Percentiles rank a stretch among this genome's conserved stretches.
Conservation (phyloP, 2,329 filamentous ascomycete genomes). For the Verticillium longisporum region DNA sequence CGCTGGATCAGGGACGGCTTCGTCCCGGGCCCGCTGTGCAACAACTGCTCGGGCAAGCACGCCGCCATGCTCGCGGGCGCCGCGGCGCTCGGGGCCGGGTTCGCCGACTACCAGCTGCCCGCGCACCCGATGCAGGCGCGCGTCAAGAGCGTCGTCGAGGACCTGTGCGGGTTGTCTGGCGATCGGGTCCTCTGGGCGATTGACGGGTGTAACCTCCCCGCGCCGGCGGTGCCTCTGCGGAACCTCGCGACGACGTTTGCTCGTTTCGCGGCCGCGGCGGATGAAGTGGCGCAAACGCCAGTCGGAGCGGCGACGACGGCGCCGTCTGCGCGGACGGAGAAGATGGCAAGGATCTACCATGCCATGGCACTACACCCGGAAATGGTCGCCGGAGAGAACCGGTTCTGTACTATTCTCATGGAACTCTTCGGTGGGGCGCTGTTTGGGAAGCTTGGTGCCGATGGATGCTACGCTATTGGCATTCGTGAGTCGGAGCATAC, state of each 20-base stretch:
- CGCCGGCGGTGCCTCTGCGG: slow-evolving; percentile 32
- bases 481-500: slow-evolving; percentile 30
- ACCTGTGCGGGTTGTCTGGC: slow-evolving; percentile 20
- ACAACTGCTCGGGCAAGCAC: slow-evolving; percentile 43
- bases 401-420: slow-evolving; percentile 42
- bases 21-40: slow-evolving; percentile 28
- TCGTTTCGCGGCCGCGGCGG: slow-evolving; percentile 25
- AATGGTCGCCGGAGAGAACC: slow-evolving; percentile 33
- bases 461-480: slow-evolving; percentile 39
- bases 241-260: slow-evolving; percentile 27
- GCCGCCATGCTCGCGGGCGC: slow-evolving; percentile 38
- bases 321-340: slow-evolving; percentile 7
- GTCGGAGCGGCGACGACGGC: neutral
- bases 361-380: slow-evolving; percentile 36
- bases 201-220: slow-evolving; percentile 40
- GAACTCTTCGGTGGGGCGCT: slow-evolving; percentile 24
- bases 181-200: slow-evolving; percentile 30
- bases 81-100: slow-evolving; percentile 22
- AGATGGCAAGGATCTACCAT: slow-evolving; percentile 27
- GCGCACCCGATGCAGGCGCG: slow-evolving; percentile 29
- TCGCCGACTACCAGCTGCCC: slow-evolving; percentile 25
- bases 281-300: slow-evolving; percentile 3
- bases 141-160: slow-evolving; percentile 27
- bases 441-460: slow-evolving; percentile 41
- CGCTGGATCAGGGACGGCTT: slow-evolving; percentile 31